Conservation (phyloP, 2,329 filamentous ascomycete genomes). For the Penicillium psychrosexuale region DNA sequence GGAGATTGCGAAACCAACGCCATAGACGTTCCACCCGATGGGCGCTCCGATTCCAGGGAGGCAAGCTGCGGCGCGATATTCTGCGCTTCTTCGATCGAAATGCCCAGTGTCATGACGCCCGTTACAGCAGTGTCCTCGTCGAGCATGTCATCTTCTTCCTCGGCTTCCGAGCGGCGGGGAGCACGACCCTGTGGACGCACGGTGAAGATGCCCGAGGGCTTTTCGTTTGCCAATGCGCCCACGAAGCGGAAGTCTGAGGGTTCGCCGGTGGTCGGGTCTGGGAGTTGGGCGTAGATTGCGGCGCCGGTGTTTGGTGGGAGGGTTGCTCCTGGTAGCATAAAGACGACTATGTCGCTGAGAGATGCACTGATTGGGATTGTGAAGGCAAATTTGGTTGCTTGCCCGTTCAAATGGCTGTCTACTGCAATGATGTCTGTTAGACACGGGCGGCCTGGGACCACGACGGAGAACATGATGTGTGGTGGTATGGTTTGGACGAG, state of each 20-base stretch:
- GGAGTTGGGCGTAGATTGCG: constrained; percentile 82
- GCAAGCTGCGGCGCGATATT: constrained; percentile 69
- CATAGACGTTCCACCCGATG: constrained; percentile 24
- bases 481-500: not conserved
- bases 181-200: constrained; percentile 44
- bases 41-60: constrained; percentile 45
- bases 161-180: constrained; percentile 31
- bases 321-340: constrained; percentile 73
- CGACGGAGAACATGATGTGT: constrained; percentile 57
- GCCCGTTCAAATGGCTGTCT: constrained; percentile 52
- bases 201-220: constrained; percentile 89
- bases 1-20: constrained; percentile 28
- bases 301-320: constrained; percentile 76
- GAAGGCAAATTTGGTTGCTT: constrained; percentile 62
- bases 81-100: constrained; percentile 73
- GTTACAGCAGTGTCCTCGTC: constrained; percentile 39
- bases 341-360: constrained; percentile 77
- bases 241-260: constrained; percentile 71
- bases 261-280: constrained; percentile 38
- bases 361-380: constrained; percentile 61
- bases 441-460: constrained; percentile 59
- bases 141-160: constrained; percentile 45
- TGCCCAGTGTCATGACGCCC: constrained; percentile 68
- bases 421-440: constrained; percentile 54
- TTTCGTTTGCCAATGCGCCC: constrained; percentile 83